Evolutionary conservation across 495 filamentous ascomycete species (phyloP).

Genomic region (Bathelium albidoporum): DNA sequence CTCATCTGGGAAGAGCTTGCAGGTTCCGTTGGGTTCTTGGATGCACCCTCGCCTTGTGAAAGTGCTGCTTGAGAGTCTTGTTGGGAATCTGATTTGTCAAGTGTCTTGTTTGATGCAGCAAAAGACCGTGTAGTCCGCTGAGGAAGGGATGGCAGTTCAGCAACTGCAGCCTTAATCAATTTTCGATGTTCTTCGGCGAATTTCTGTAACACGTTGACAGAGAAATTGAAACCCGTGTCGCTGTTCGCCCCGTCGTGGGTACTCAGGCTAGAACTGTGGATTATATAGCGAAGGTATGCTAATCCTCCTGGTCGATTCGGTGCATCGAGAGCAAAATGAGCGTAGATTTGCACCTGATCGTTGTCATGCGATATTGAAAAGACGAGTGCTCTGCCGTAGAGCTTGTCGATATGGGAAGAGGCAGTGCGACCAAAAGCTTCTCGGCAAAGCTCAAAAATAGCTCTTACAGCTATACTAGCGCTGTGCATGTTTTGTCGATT

Average conservation of each 20-base stretch:
- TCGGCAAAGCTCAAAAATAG: not conserved
- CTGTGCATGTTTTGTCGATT: not conserved
- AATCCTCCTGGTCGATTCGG: not conserved
- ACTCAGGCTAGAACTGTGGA: constrained; percentile 6
- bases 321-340: constrained; percentile 1
- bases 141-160: not conserved
- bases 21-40: constrained; percentile 5
- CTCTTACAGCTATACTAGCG: not conserved
- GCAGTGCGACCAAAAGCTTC: not conserved
- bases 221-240: constrained; percentile 6
- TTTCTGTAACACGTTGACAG: not conserved
- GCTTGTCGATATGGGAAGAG: not conserved
- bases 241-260: constrained; percentile 5
- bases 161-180: constrained; percentile 6
- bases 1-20: not conserved
- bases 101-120: not conserved
- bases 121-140: constrained; percentile 7
- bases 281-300: constrained; percentile 5
- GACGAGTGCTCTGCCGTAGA: not conserved
- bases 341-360: not conserved
- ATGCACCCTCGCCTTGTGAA: constrained; percentile 4
- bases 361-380: constrained; percentile 9
- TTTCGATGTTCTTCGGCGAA: constrained; percentile 6
- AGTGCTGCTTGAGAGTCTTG: not conserved
- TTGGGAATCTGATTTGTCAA: constrained; percentile 4